phyloP scores from a whole-genome alignment of 129 eudicot species.

The Ambrosia trifida region DNA sequence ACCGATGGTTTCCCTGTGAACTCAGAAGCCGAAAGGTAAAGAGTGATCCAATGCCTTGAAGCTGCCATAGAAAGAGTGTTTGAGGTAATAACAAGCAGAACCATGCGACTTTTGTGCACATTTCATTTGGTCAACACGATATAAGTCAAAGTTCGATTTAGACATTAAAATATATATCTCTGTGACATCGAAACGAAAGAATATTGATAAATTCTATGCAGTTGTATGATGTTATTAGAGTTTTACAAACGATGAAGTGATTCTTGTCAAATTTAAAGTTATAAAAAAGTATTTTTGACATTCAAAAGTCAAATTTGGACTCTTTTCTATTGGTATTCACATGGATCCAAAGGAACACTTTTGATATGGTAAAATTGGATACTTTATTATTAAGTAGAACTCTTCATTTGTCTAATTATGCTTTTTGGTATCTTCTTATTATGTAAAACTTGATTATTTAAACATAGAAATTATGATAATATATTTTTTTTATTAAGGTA shows the following conservation, averaged over 20 bases:
- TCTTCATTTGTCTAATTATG: too few species aligned
- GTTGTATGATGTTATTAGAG: background rate
- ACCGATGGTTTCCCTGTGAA: constrained; percentile 90
- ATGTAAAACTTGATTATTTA: too few species aligned
- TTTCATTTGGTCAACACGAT: background rate
- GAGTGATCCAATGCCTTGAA: constrained; percentile 95
- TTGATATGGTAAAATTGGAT: too few species aligned
- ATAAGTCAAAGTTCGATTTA: background rate
- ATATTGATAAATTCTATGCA: background rate
- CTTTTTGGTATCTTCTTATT: too few species aligned
- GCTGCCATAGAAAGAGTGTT: constrained; percentile 96
- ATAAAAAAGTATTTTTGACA: background rate
- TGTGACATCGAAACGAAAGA: background rate
- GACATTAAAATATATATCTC: background rate
- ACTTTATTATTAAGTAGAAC: too few species aligned
- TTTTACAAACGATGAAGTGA: background rate
- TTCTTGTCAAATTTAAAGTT: constrained; percentile 7
- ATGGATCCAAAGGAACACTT: constrained; percentile 16
- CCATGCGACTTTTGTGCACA: constrained; percentile 13
- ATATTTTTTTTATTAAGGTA: constrained; percentile 52
- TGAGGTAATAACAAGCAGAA: constrained; percentile 50
- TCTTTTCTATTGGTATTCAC: background rate
- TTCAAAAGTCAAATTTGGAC: constrained; percentile 14
- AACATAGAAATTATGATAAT: too few species aligned
- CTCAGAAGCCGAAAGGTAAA: constrained; percentile 93